Evolutionary conservation across 768 basidiomycete genomes (phyloP).

Genomic region (Leccinellum luteum): DNA sequence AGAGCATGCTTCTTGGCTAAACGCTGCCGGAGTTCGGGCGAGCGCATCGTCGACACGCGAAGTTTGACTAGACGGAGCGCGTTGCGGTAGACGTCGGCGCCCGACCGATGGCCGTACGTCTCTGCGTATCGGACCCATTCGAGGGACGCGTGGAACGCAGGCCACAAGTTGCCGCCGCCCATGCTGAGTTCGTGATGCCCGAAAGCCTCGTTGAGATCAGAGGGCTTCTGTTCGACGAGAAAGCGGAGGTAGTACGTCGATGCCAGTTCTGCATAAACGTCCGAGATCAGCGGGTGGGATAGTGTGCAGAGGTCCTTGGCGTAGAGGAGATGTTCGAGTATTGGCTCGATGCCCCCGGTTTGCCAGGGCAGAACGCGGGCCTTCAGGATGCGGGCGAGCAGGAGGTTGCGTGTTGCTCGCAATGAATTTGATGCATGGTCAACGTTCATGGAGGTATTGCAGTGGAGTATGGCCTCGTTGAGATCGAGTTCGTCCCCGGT

Average conservation of each 20-base stretch:
- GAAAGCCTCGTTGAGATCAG: slow-evolving; percentile 25
- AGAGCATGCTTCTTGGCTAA: slow-evolving; percentile 11
- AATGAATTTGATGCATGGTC: slow-evolving; percentile 5
- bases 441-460: slow-evolving; percentile 9
- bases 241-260: slow-evolving; percentile 26
- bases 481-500: slow-evolving; percentile 27
- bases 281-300: slow-evolving; percentile 17
- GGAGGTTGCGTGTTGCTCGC: slow-evolving; percentile 16
- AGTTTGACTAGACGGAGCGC: slow-evolving; percentile 25
- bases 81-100: slow-evolving; percentile 28
- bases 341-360: slow-evolving; percentile 22
- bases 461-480: slow-evolving; percentile 23
- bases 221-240: slow-evolving; percentile 15
- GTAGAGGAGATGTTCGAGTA: slow-evolving; percentile 24
- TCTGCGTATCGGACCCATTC: slow-evolving; percentile 25
- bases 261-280: slow-evolving; percentile 25
- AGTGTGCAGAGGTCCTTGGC: slow-evolving; percentile 25
- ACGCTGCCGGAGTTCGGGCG: slow-evolving; percentile 15
- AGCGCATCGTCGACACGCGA: slow-evolving; percentile 15
- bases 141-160: slow-evolving; percentile 20
- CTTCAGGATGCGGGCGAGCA: slow-evolving; percentile 22
- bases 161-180: slow-evolving; percentile 12
- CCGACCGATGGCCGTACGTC: slow-evolving; percentile 22
- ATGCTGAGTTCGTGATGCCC: slow-evolving; percentile 25
- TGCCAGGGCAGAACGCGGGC: slow-evolving; percentile 25